Percentiles rank a stretch among this genome's conserved stretches.
Conservation (phyloP, 1,139 yeast species). For the Nakaseomyces bracarensis region DNA sequence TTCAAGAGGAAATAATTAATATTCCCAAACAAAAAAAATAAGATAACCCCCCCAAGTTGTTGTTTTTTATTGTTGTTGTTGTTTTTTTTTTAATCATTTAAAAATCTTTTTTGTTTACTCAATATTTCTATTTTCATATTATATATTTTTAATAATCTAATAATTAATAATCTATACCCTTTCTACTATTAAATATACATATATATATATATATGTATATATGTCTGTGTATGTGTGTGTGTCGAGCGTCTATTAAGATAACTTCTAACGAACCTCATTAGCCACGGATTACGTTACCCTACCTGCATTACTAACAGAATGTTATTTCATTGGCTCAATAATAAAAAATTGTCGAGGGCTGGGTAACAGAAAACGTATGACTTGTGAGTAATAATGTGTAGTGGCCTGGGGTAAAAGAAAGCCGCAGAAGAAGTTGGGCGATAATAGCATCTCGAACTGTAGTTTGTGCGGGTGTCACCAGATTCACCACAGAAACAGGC, state of each 20-base stretch:
- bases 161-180: background rate
- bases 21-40: background rate
- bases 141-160: background rate
- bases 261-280: background rate
- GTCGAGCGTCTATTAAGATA: too few species aligned
- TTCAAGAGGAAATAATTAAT: constrained; percentile 2
- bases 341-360: too few species aligned
- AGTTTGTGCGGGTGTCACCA: too few species aligned
- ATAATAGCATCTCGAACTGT: too few species aligned
- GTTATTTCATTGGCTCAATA: background rate
- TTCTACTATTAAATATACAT: background rate
- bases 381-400: too few species aligned
- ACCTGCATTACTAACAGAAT: background rate
- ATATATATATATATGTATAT: background rate
- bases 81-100: background rate
- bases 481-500: too few species aligned
- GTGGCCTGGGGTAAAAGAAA: too few species aligned
- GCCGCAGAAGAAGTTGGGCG: too few species aligned
- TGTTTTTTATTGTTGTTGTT: background rate
- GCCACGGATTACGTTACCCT: background rate
- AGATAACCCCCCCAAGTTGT: too few species aligned
- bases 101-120: background rate
- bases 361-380: too few species aligned
- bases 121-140: background rate
- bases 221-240: too few species aligned